Evolutionary conservation across 352 stramenopile genomes (phyloP), one percentile per base, ranked within the genome.

Genomic region (Globisporangium yorkense): DNA sequence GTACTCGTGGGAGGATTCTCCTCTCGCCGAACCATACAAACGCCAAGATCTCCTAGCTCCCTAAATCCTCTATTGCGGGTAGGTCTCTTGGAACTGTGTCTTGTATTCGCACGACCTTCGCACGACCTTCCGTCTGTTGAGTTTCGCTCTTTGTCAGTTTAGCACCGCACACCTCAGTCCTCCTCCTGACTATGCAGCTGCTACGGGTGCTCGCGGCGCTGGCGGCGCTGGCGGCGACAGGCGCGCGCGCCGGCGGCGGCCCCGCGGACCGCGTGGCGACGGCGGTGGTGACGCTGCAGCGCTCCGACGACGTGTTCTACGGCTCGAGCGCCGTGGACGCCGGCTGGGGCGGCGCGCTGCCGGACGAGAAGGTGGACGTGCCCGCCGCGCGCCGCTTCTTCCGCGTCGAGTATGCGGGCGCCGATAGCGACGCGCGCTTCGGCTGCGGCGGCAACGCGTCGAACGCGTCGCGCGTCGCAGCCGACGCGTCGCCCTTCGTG

Each of bases 211-310:
- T 47, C 43, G n/a, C 9, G 18, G 16, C 24, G 18, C 15, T 48
- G 29, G 20, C 21, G 9, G 33, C 20, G 45, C 41, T 15, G 41
- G 2, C 33, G 18, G 15, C 39, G n/a, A 27, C 18, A 18, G 5
- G 52, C 24, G n/a, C 15, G 9, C n/a, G 59, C 59, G 29, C 71
- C 75, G 47, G 72, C 65, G 54, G 62, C 70, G 33, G 62, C 68
- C 48, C 43, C 43, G 43, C 43, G 8, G 54, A 72, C 41, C 61
- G 71, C 52, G 70, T 87, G 13, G 61, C 71, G 12, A 78, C 74
- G 15, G 71, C 75, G 9, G 70, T 89, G 15, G 67, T 92, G 37
- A 84, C 75, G 40, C 67, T 92, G 59, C 75, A 79, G 57, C 63
- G 70, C 53, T 68, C 67, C n/a, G 70, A 85, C 49, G 61, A 62